Base-by-base conservation (phyloP, 148 eudicot genomes). In the Pouteria glomerata region DNA sequence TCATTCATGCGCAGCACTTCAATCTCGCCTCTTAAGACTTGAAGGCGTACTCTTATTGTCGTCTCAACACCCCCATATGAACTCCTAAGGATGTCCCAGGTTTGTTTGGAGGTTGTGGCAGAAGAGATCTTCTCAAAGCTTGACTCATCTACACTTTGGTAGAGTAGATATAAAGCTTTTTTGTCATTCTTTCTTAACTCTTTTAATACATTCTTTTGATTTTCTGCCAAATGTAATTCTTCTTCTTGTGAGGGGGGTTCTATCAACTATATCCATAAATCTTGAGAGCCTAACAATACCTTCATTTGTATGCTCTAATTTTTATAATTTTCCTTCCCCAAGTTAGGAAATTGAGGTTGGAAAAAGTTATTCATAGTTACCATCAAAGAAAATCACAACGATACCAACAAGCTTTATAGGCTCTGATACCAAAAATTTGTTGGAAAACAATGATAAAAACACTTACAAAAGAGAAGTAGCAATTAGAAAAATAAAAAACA, bases 1-100 rank as follows among this genome's bases (percentile, higher is more conserved):
- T 72, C 75, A n/a, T 30, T 51, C 58, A 70, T 70, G 13, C 23
- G 2, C 13, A 71, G 19, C 6, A 39, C 24, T 48, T 71, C 56
- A 42, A 71, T 58, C 24, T 71, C 57, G 1, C 41, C 42, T 47
- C 58, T 18, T 13, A 61, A 16, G 4, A 55, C 52, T 23, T 72
- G 68, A 11, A 72, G 33, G 14, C 68, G 31, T 2, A 72, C 48
- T 12, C 26, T 29, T 31, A 44, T 61, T 6, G 52, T 29, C 5
- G 26, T 31, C 1, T 56, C 35, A 44, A 53, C 50, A 4, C 56
- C 58, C 1, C 51, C 6, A 45, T 56, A 14, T 8, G 29, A 24
- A 16, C n/a, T 55, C 8, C 26, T 3, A 15, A 55, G 39, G 33
- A 41, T 64, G 6, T 65, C 44, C 55, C 63, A 56, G 18, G 42